Percentiles rank a stretch among this genome's conserved stretches.
phyloP scores from a whole-genome alignment of 768 basidiomycete genomes.

The Porpolomopsis calyptriformis region DNA sequence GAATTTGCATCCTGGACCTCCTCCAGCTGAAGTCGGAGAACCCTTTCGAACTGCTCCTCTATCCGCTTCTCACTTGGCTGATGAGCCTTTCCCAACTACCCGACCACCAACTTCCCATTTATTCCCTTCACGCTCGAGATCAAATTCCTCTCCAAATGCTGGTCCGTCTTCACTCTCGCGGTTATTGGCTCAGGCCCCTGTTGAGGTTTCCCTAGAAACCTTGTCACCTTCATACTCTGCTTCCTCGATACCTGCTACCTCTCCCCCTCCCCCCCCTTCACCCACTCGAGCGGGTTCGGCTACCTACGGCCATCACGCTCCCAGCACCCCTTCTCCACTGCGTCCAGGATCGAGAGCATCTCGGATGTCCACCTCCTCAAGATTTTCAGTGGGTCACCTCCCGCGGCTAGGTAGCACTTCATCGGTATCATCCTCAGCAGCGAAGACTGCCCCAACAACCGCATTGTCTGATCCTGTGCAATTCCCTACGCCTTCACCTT shows the following conservation, averaged over 20 bases:
- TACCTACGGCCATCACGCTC: constrained; percentile 25
- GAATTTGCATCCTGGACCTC: constrained; percentile 47
- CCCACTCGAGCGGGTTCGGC: constrained; percentile 26
- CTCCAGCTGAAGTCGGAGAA: constrained; percentile 64
- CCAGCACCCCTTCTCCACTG: constrained; percentile 41
- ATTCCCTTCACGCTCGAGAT: constrained; percentile 51
- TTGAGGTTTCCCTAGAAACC: constrained; percentile 25
- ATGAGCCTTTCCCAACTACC: constrained; percentile 57
- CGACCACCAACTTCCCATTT: constrained; percentile 59
- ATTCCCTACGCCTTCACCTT: constrained; percentile 35
- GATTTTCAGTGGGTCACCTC: constrained; percentile 52
- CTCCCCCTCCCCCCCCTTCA: constrained; percentile 29
- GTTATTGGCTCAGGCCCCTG: constrained; percentile 62
- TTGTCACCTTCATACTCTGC: constrained; percentile 20
- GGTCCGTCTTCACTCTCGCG: constrained; percentile 75
- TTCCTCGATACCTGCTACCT: constrained; percentile 26
- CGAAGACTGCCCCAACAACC: constrained; percentile 59
- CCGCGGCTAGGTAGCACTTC: constrained; percentile 45
- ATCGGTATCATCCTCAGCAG: constrained; percentile 27
- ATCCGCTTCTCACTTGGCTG: constrained; percentile 49
- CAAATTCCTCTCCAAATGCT: constrained; percentile 57
- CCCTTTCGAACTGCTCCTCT: constrained; percentile 54
- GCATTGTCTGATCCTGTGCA: constrained; percentile 50
- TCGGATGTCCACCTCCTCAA: constrained; percentile 55
- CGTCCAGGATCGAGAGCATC: constrained; percentile 69